Evolutionary conservation across 2,329 filamentous ascomycete species (phyloP), one percentile per base, ranked within the genome.

Genomic region (Phyllosticta capitalensis): DNA sequence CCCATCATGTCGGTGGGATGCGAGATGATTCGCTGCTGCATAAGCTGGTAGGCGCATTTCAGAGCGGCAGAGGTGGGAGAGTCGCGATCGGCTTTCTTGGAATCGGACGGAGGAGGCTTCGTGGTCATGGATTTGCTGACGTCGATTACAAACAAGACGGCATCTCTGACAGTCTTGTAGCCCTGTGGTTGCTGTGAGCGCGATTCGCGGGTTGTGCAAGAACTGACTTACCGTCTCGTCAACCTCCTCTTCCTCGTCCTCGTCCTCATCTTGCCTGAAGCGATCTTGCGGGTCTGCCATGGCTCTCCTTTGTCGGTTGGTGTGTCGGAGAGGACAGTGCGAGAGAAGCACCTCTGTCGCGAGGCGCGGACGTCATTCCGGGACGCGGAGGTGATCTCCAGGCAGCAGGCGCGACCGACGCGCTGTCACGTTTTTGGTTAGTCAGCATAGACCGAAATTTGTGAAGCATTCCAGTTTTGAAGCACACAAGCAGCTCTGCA

Each of bases 1-100:
- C 92, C 92, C 83, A 99, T 96, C 89, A 96, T 95, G 63, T 99
- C 94, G 68, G 87, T 92, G 1, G 94, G 94, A 63, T 92, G 92
- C 3, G 92, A 92, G 67, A 99, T 97, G 73, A 99, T 97, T 66
- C 94, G 90, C 76, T 97, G 92, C 75, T 97, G 90, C 90, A 99
- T 96, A 57, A 99, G 79, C 68, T 90, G 85, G 68, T 95, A 95
- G 61, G 92, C 94, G 67, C 90, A 96, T 79, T 96, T 96, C 55
- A 99, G 76, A 3, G 94, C 92, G 17, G 92, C 92, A 56, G 87
- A 81, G 0, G 90, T 80, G 3, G 92, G 85, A 52, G 88, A 92
- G 67, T 92, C 89, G 60, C 79, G 84, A 64, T 89, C 87, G 51
- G 85, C 83, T 71, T 91, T 92, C 74, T 89, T 95, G 55, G 72